A percentile compares a stretch with the other conserved stretches of the same genome.
These are phyloP conservation scores for Globisporangium cylindrosporum DNA, from an alignment of 352 stramenopile species.

Conservation along the genomic window DNA sequence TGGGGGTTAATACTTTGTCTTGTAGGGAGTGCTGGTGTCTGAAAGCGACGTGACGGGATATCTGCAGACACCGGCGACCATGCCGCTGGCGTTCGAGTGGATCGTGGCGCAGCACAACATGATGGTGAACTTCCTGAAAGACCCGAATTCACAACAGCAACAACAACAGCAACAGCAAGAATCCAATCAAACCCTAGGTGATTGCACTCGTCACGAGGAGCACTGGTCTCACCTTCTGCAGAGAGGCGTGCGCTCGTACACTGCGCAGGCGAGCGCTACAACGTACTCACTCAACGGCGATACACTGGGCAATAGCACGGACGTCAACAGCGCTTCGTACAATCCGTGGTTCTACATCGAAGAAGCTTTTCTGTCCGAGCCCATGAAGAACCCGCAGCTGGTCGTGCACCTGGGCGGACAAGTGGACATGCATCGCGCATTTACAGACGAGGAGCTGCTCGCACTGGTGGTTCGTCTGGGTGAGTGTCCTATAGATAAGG, in stretches of 20 bases:
- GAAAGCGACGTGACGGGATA: conserved; percentile 23
- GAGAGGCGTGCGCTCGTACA: conserved; percentile 35
- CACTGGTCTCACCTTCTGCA: conserved; percentile 42
- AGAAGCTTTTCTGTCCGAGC: conserved; percentile 46
- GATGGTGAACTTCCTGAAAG: conserved; percentile 5
- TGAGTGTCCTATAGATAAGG: background rate
- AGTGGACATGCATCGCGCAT: conserved; percentile 47
- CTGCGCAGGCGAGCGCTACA: conserved; percentile 27
- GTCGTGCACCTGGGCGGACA: conserved; percentile 60
- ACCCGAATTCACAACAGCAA: background rate
- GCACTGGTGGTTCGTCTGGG: conserved; percentile 15
- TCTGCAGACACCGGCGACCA: conserved; percentile 36
- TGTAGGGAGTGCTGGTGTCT: conserved; percentile 38
- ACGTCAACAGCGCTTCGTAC: conserved; percentile 31
- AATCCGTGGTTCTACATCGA: conserved; percentile 73
- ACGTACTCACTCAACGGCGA: conserved; percentile 35
- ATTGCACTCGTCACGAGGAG: background rate
- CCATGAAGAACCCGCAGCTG: conserved; percentile 45
- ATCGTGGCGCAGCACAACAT: conserved; percentile 51
- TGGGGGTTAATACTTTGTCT: background rate
- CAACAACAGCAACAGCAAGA: background rate
- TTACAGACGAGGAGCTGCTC: conserved; percentile 38
- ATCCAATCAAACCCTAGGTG: background rate
- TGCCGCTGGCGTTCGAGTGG: conserved; percentile 46
- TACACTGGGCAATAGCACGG: conserved; percentile 31